Percentiles rank a stretch among this genome's conserved stretches.
Evolutionary conservation across 306 rosid genomes (phyloP).

Genomic region (Rubus parviflorus): DNA sequence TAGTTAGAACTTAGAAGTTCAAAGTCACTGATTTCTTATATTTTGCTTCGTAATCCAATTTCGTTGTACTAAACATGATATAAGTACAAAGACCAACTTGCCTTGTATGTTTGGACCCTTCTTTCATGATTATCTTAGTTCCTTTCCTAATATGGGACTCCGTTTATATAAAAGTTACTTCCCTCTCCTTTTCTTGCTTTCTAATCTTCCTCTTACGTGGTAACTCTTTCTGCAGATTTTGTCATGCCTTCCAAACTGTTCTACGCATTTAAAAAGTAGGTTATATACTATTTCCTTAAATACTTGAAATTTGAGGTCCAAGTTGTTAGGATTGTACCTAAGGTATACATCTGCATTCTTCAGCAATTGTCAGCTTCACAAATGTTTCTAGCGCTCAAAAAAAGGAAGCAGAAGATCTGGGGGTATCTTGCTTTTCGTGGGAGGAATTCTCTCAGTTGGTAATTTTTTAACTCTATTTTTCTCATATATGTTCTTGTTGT

Average conservation of each 20-base stretch:
- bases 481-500: constrained; percentile 2
- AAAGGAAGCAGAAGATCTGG: constrained; percentile 77
- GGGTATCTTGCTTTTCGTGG: constrained; percentile 82
- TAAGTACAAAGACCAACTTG: neutral
- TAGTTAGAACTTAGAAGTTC: neutral
- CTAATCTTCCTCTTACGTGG: constrained; percentile 11
- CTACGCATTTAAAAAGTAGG: constrained; percentile 71
- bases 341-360: constrained; percentile 24
- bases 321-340: constrained; percentile 17
- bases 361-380: constrained; percentile 85
- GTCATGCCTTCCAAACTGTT: constrained; percentile 71
- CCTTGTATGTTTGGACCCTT: neutral
- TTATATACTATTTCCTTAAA: constrained; percentile 20
- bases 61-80: neutral
- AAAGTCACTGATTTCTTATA: neutral
- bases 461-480: constrained; percentile 20
- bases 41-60: neutral
- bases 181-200: neutral
- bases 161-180: neutral
- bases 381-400: constrained; percentile 61
- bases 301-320: constrained; percentile 4
- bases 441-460: constrained; percentile 78
- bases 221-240: constrained; percentile 62
- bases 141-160: neutral
- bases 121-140: neutral